Base-by-base conservation (phyloP, 2,329 filamentous ascomycete genomes). In the Fusarium cyanostomum region DNA sequence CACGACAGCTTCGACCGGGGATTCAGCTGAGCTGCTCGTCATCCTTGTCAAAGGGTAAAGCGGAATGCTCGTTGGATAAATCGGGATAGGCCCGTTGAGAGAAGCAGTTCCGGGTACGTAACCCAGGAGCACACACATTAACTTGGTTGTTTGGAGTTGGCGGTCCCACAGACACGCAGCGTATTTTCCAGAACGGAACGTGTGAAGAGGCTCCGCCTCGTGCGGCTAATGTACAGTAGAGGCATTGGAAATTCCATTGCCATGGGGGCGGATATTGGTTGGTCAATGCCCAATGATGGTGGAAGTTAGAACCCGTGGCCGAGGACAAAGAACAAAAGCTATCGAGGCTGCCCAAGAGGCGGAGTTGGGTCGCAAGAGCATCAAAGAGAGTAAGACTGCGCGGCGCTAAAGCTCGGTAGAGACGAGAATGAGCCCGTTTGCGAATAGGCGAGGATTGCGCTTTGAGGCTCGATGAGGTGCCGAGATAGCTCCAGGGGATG, bases 391-490 rank as follows among this genome's bases (percentile, higher is more conserved):
- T 24, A 43, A 48, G 30, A 18, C 48, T 39, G n/a, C 44, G 39
- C 49, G 27, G 45, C 51, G 42, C 51, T 21, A 48, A 8, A 50
- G 48, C 46, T 53, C 50, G 54, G 55, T 37, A 52, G 58, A 38
- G 48, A 56, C 46, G 55, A 65, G 48, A 41, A 52, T 24, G 27
- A 41, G 35, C 37, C n/a, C 24, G 31, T 18, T 4, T 41, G 49
- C 35, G 16, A 48, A 27, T 33, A 33, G 44, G 51, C 58, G 53
- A 53, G 61, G 54, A 59, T 62, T 46, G 35, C 18, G 43, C 37
- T 37, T 60, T 67, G 59, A 68, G 65, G 65, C 65, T 70, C 54
- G 49, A 67, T 64, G 57, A 66, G 49, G 50, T 59, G 64, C 52
- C 53, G 44, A 48, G 41, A n/a, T 27, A 42, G 37, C 18, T 52